A percentile compares a stretch with the other conserved stretches of the same genome.
Conservation (phyloP, 176 grass and related monocot species). For the Phragmites australis region DNA sequence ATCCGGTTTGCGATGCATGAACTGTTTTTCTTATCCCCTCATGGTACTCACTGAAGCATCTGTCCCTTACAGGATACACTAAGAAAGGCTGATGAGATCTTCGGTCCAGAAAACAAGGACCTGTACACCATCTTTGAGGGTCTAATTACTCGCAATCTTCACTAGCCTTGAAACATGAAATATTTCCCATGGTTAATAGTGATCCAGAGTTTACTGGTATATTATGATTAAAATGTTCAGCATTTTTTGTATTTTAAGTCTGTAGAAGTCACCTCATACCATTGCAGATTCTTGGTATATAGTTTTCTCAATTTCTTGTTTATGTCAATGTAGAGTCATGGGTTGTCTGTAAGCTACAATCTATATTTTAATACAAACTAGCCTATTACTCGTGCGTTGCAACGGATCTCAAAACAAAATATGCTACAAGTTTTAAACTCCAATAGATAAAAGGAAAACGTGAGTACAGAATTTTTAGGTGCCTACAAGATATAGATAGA, state of each 20-base stretch:
- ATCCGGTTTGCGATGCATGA: conserved; percentile 8
- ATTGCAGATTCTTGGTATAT: conserved; percentile 35
- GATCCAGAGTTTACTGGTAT: conserved; percentile 28
- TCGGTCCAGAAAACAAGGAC: conserved; percentile 86
- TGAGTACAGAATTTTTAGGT: too few species aligned
- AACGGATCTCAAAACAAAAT: too few species aligned
- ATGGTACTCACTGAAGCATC: conserved; percentile 24
- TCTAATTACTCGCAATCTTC: conserved; percentile 80
- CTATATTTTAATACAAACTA: conserved; percentile 26
- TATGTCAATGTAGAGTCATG: conserved; percentile 17
- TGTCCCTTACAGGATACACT: conserved; percentile 76
- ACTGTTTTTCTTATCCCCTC: not conserved
- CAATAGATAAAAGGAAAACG: too few species aligned
- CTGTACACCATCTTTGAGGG: conserved; percentile 86
- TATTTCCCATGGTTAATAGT: not conserved
- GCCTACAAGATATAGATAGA: too few species aligned
- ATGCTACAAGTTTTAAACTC: too few species aligned
- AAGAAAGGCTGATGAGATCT: conserved; percentile 86
- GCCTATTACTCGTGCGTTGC: too few species aligned
- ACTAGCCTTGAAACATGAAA: conserved; percentile 31
- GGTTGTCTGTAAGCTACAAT: conserved; percentile 33
- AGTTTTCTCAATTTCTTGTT: conserved; percentile 24
- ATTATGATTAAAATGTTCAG: conserved; percentile 20
- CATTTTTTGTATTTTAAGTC: conserved; percentile 19
- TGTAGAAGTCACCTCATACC: conserved; percentile 10